Percentiles rank a stretch among this genome's conserved stretches.
Conservation (phyloP, 345 rosid species). For the Laguncularia racemosa region DNA sequence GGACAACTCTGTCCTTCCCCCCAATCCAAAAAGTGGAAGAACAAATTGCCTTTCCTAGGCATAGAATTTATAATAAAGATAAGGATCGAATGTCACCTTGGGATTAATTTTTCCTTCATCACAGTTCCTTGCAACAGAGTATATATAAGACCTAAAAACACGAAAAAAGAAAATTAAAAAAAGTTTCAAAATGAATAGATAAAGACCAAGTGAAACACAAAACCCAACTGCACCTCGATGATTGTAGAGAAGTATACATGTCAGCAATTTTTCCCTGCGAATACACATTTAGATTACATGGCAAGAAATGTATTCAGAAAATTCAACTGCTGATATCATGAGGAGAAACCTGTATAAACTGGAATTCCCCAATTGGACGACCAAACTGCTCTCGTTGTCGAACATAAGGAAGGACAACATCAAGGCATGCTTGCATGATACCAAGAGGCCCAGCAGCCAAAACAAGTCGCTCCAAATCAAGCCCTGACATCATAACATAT, state of each 20-base stretch:
- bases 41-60: not conserved
- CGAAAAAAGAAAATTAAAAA: not conserved
- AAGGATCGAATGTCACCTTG: constrained; percentile 36
- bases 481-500: constrained; percentile 93
- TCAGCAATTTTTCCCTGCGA: constrained; percentile 92
- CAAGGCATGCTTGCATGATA: constrained; percentile 96
- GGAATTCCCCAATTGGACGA: constrained; percentile 82
- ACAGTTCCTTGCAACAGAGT: constrained; percentile 82
- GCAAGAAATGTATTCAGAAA: not conserved
- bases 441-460: constrained; percentile 92
- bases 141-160: constrained; percentile 64
- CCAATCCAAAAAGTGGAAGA: not conserved
- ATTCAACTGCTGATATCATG: constrained; percentile 1
- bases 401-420: constrained; percentile 84
- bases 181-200: not conserved
- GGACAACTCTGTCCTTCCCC: not conserved
- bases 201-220: not conserved
- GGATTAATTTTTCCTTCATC: constrained; percentile 69
- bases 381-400: constrained; percentile 85
- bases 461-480: constrained; percentile 92
- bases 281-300: constrained; percentile 8
- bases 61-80: not conserved
- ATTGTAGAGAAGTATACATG: constrained; percentile 84
- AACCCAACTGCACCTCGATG: constrained; percentile 50
- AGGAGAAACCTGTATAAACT: constrained; percentile 73